These are phyloP conservation scores for Picochlorum sp. DNA, from an alignment of 139 green algal genomes.

Conservation along the genomic window DNA sequence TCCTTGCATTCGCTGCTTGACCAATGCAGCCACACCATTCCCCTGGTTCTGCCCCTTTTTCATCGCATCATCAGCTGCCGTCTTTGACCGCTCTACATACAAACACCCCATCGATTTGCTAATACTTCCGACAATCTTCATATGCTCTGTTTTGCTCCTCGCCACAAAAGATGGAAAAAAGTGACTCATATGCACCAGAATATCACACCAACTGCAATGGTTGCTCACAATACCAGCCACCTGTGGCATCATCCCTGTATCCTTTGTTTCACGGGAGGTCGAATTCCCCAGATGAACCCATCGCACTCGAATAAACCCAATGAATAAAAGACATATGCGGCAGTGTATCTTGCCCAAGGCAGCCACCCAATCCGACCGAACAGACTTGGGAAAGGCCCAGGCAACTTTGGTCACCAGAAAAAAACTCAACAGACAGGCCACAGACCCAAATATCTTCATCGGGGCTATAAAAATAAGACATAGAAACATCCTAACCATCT, in stretches of 20 bases:
- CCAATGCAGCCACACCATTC: conserved; percentile 24
- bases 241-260: conserved; percentile 4
- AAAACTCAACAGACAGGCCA: conserved; percentile 37
- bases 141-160: conserved; percentile 34
- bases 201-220: conserved; percentile 75
- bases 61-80: not conserved
- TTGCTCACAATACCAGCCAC: conserved; percentile 63
- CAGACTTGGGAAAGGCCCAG: conserved; percentile 17
- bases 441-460: conserved; percentile 28
- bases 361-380: conserved; percentile 17
- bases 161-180: conserved; percentile 78
- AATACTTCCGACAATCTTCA: conserved; percentile 68
- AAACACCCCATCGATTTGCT: conserved; percentile 73
- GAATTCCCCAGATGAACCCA: conserved; percentile 32
- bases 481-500: conserved; percentile 31
- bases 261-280: not conserved
- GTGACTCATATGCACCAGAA: conserved; percentile 72
- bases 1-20: conserved; percentile 47
- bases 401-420: conserved; percentile 34
- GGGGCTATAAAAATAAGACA: conserved; percentile 39
- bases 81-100: conserved; percentile 66
- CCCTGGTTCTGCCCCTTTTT: not conserved
- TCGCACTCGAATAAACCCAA: conserved; percentile 60
- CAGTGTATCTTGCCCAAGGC: conserved; percentile 41
- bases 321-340: conserved; percentile 47